Evolutionary conservation across 768 basidiomycete genomes (phyloP).

Genomic region (Boletus rubropictus): DNA sequence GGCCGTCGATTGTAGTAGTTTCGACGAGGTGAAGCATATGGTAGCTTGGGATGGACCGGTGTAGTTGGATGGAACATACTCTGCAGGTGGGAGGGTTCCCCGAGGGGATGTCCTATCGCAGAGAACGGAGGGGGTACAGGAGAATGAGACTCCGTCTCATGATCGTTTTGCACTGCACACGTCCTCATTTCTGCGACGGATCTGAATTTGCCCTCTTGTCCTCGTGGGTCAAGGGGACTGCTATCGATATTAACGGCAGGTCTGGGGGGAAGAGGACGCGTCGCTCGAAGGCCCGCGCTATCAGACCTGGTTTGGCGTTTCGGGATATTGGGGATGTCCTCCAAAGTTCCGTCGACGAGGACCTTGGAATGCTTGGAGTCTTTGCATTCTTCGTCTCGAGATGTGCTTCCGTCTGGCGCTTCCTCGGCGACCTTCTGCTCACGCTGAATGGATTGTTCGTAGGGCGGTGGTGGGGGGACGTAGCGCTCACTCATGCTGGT

Average conservation of each 20-base stretch:
- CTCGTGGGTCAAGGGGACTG: neutral
- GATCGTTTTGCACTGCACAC: neutral
- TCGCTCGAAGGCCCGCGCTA: constrained; percentile 1
- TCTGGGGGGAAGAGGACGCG: constrained; percentile 25
- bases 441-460: constrained; percentile 37
- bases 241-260: constrained; percentile 11
- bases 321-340: neutral
- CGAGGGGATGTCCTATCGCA: constrained; percentile 31
- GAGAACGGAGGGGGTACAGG: constrained; percentile 32
- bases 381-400: constrained; percentile 14
- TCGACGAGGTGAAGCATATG: constrained; percentile 19
- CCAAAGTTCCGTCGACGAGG: constrained; percentile 4
- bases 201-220: neutral
- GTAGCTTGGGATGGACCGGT: constrained; percentile 17
- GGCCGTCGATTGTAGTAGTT: constrained; percentile 6
- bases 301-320: constrained; percentile 1
- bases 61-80: constrained; percentile 14
- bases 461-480: constrained; percentile 37
- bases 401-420: constrained; percentile 7
- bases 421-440: constrained; percentile 46
- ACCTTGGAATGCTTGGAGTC: constrained; percentile 8
- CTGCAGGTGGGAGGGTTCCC: constrained; percentile 33
- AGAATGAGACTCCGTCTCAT: constrained; percentile 9
- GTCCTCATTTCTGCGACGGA: constrained; percentile 6
- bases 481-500: constrained; percentile 22